Evolutionary conservation across 1,139 yeast genomes (phyloP).

Genomic region (Nakaseomyces delphensis): DNA sequence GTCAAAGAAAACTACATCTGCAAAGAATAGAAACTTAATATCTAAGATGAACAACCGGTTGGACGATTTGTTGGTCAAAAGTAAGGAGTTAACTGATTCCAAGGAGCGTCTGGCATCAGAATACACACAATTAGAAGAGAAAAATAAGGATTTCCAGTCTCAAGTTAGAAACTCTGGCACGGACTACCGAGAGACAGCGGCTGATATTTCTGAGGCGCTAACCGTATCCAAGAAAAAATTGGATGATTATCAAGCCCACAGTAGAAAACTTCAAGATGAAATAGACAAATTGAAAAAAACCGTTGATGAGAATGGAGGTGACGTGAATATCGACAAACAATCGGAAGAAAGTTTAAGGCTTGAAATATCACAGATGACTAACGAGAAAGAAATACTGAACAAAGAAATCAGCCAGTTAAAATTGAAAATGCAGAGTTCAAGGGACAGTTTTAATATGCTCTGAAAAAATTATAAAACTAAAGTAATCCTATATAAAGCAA

Average conservation of each 20-base stretch:
- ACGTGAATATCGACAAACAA: background rate
- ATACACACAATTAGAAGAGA: slow-evolving; percentile 18
- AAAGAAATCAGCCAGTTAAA: slow-evolving; percentile 10
- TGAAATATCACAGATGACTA: slow-evolving; percentile 11
- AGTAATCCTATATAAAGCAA: background rate
- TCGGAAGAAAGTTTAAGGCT: slow-evolving; percentile 3
- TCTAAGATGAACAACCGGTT: slow-evolving; percentile 19
- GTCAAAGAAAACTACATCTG: slow-evolving; percentile 1
- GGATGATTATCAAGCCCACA: slow-evolving; percentile 46
- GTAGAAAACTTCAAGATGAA: slow-evolving; percentile 52
- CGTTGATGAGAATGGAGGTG: slow-evolving; percentile 1
- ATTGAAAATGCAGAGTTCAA: slow-evolving; percentile 1
- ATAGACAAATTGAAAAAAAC: slow-evolving; percentile 51
- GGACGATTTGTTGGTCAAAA: slow-evolving; percentile 20
- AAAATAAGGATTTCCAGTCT: slow-evolving; percentile 16
- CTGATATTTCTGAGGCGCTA: slow-evolving; percentile 68
- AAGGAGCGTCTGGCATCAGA: slow-evolving; percentile 19
- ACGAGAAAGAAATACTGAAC: slow-evolving; percentile 1
- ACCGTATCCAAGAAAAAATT: slow-evolving; percentile 66
- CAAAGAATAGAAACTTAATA: slow-evolving; percentile 12
- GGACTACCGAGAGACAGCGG: slow-evolving; percentile 60
- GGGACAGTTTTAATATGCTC: slow-evolving; percentile 3
- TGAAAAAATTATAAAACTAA: background rate
- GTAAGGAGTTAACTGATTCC: slow-evolving; percentile 20
- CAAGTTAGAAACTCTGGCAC: slow-evolving; percentile 39